These are phyloP conservation scores for Penicillium sp. DNA, from an alignment of 2,329 filamentous ascomycete species.

Conservation along the genomic window DNA sequence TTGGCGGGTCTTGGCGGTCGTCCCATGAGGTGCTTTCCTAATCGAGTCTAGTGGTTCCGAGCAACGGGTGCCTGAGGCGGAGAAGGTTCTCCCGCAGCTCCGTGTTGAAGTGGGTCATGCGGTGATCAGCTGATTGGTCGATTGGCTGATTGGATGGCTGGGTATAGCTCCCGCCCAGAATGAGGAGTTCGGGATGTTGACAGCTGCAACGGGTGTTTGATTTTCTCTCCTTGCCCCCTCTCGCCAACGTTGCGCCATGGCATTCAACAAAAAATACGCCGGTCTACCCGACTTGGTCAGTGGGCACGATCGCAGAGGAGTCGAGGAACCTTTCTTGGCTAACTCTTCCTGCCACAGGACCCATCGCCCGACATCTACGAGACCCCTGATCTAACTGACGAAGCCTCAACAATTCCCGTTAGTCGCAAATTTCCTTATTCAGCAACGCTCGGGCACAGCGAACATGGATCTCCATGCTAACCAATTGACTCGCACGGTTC, in stretches of 20 bases:
- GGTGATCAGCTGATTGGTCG: too few species aligned
- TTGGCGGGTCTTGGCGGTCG: background rate
- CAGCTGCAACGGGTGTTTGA: constrained; percentile 7
- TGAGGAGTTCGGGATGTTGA: constrained; percentile 1
- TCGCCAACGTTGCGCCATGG: constrained; percentile 46
- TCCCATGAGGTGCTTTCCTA: too few species aligned
- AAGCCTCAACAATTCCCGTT: constrained; percentile 78
- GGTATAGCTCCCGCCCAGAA: background rate
- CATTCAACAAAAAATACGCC: constrained; percentile 74
- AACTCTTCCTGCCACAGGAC: constrained; percentile 51
- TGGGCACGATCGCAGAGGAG: background rate
- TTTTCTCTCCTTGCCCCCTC: constrained; percentile 2
- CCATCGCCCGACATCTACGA: constrained; percentile 93
- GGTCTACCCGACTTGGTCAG: constrained; percentile 70
- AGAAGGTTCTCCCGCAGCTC: background rate
- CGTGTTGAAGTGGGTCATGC: too few species aligned
- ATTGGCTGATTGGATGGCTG: too few species aligned
- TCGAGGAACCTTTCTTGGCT: too few species aligned
- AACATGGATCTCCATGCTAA: too few species aligned
- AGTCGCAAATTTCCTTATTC: constrained; percentile 26
- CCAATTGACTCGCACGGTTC: too few species aligned
- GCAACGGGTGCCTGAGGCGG: background rate
- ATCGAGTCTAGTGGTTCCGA: too few species aligned
- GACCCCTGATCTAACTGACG: constrained; percentile 86
- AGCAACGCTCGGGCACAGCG: background rate